phyloP scores from a whole-genome alignment of 2,329 filamentous ascomycete species.

The Rhytidhysteron rufulum region DNA sequence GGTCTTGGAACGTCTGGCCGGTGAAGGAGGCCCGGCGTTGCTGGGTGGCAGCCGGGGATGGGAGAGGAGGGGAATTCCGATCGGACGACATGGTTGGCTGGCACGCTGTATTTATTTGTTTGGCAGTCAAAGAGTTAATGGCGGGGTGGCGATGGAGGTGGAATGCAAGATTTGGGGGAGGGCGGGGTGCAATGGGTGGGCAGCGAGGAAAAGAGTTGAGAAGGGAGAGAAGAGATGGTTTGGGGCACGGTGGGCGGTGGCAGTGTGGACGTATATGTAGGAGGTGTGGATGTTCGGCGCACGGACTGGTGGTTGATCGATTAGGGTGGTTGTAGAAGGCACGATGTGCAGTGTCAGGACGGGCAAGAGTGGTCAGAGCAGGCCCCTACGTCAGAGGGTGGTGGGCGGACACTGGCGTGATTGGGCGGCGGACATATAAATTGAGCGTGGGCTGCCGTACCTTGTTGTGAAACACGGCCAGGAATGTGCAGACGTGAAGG shows the following conservation, averaged over 20 bases:
- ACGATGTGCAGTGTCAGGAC: no score
- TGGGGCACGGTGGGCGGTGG: neutral
- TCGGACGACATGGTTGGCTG: slow-evolving; percentile 31
- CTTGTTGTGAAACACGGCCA: slow-evolving; percentile 4
- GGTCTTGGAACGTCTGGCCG: slow-evolving; percentile 46
- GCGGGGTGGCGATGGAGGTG: slow-evolving; percentile 1
- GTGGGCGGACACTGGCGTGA: slow-evolving; percentile 11
- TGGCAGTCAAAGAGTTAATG: slow-evolving; percentile 2
- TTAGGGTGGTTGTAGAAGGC: no score
- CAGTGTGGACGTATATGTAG: no score
- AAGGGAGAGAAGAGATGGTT: neutral
- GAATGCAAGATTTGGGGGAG: neutral
- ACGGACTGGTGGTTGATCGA: neutral
- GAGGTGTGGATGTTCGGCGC: neutral
- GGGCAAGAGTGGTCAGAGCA: no score
- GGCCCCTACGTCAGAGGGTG: slow-evolving; percentile 14
- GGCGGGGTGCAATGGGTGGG: slow-evolving; percentile 1
- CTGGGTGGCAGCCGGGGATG: slow-evolving; percentile 32
- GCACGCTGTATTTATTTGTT: no score
- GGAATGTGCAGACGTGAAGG: neutral
- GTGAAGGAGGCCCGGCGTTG: slow-evolving; percentile 46
- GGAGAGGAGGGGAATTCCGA: slow-evolving; percentile 37
- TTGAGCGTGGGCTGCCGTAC: no score
- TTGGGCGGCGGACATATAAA: slow-evolving; percentile 2
- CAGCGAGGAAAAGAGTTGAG: neutral